Evolutionary conservation across 257 asterid genomes (phyloP).

Genomic region (Paulownia fortunei): DNA sequence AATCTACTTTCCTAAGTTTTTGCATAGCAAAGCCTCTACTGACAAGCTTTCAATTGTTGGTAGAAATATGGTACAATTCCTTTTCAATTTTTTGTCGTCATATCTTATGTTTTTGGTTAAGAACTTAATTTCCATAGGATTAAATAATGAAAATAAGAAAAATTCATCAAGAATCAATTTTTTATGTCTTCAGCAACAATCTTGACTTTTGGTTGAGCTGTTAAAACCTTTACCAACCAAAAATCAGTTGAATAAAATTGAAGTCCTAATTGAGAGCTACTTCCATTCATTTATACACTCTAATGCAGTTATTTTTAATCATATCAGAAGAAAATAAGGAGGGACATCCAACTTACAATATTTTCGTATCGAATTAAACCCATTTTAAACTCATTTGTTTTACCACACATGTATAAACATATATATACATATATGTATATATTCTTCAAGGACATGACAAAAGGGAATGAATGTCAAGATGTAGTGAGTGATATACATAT

Average conservation of each 20-base stretch:
- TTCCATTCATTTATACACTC: too few species aligned
- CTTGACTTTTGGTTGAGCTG: constrained; percentile 16
- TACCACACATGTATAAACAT: neutral
- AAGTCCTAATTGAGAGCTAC: neutral
- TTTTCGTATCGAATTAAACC: neutral
- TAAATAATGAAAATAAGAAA: neutral
- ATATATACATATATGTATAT: neutral
- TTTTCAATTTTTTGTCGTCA: too few species aligned
- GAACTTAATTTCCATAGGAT: too few species aligned
- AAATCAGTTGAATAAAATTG: neutral
- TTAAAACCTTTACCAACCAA: constrained; percentile 23
- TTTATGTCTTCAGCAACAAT: neutral
- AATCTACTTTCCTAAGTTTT: neutral
- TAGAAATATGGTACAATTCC: neutral
- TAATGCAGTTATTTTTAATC: too few species aligned
- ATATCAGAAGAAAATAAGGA: too few species aligned
- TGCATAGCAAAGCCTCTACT: neutral
- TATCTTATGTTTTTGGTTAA: too few species aligned
- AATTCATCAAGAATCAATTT: constrained; percentile 11
- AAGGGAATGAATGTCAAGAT: constrained; percentile 13
- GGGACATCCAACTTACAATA: too few species aligned
- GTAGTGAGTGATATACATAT: neutral
- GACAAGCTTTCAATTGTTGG: neutral
- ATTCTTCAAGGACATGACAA: too few species aligned
- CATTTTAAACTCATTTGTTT: neutral